Conservation (phyloP, 2,329 filamentous ascomycete species). For the Ascochyta rabiei region DNA sequence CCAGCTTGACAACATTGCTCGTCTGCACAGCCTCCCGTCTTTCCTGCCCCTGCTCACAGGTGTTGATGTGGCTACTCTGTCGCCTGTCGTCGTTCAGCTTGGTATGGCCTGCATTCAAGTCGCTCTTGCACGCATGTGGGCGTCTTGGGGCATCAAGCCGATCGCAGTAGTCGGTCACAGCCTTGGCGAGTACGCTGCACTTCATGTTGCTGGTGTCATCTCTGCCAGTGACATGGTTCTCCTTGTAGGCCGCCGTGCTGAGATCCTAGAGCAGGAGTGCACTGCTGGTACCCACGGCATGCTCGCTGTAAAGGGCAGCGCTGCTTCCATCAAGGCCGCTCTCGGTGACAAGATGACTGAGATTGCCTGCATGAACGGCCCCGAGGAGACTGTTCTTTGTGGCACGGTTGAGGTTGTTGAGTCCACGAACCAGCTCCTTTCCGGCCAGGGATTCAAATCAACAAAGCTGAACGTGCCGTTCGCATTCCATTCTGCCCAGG, state of each 20-base stretch:
- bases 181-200: slow-evolving; percentile 75
- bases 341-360: slow-evolving; percentile 58
- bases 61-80: slow-evolving; percentile 56
- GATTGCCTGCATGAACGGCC: slow-evolving; percentile 77
- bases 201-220: slow-evolving; percentile 72
- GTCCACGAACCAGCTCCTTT: slow-evolving; percentile 57
- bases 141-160: slow-evolving; percentile 61
- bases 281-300: slow-evolving; percentile 70
- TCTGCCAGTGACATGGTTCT: slow-evolving; percentile 74
- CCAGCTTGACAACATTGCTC: slow-evolving; percentile 55
- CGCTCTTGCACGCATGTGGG: slow-evolving; percentile 60
- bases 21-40: slow-evolving; percentile 55
- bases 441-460: slow-evolving; percentile 62
- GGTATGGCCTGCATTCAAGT: slow-evolving; percentile 61
- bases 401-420: slow-evolving; percentile 66
- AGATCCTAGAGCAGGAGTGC: slow-evolving; percentile 69
- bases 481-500: slow-evolving; percentile 70
- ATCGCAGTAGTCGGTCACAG: slow-evolving; percentile 62
- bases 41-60: slow-evolving; percentile 58
- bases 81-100: slow-evolving; percentile 59
- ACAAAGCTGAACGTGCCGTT: slow-evolving; percentile 69
- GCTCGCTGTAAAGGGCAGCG: slow-evolving; percentile 63
- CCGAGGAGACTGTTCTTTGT: slow-evolving; percentile 75
- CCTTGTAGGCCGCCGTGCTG: slow-evolving; percentile 71
- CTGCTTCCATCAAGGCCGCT: slow-evolving; percentile 60